A percentile compares a stretch with the other conserved stretches of the same genome.
Evolutionary conservation across 2,329 filamentous ascomycete genomes (phyloP).

Genomic region (Elsinoe fawcettii): DNA sequence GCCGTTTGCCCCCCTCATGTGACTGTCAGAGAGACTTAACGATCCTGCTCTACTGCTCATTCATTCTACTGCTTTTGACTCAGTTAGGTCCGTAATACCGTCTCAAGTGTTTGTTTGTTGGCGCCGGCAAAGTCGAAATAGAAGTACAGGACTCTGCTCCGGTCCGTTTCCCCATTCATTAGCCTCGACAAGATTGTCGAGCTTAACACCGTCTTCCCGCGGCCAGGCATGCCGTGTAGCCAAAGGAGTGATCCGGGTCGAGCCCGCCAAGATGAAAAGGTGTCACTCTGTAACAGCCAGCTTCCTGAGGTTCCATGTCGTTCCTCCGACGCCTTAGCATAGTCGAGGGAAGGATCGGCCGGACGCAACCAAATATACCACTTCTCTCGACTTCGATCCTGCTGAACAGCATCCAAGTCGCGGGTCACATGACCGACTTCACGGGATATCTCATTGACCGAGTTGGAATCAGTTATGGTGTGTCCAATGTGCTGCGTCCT

Average conservation of each 20-base stretch:
- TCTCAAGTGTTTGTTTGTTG: conserved; percentile 3
- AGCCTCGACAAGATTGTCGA: neutral
- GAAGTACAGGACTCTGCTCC: neutral
- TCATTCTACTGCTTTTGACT: neutral
- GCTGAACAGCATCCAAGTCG: neutral
- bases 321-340: neutral
- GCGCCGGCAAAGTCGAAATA: neutral
- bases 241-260: neutral
- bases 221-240: conserved; percentile 9
- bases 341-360: neutral
- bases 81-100: neutral
- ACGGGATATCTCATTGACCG: neutral
- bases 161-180: neutral
- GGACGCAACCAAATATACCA: neutral
- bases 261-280: neutral
- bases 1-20: neutral
- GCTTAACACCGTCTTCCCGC: conserved; percentile 9
- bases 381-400: neutral
- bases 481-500: neutral
- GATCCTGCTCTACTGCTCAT: neutral
- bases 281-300: neutral
- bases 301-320: neutral
- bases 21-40: neutral
- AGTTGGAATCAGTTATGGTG: neutral
- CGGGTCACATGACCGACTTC: neutral